phyloP scores from a whole-genome alignment of 2,329 filamentous ascomycete genomes.

The Venturia oleaginea region DNA sequence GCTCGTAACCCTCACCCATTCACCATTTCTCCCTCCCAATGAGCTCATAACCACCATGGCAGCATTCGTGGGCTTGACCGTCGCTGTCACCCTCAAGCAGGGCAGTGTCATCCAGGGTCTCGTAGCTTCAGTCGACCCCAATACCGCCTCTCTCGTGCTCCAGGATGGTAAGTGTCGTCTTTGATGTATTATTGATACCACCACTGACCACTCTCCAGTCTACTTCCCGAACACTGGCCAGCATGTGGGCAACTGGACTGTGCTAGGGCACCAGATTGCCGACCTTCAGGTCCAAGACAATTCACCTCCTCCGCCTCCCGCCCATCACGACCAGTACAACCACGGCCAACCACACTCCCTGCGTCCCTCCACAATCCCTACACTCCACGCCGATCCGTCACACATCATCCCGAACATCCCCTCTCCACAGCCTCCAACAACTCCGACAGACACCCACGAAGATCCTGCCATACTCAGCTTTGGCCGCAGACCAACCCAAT shows the following conservation, averaged over 20 bases:
- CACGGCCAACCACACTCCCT: slow-evolving; percentile 15
- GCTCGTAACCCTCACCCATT: neutral
- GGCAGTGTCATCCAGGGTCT: slow-evolving; percentile 59
- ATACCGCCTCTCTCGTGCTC: slow-evolving; percentile 53
- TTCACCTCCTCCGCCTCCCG: slow-evolving; percentile 18
- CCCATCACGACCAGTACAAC: slow-evolving; percentile 9
- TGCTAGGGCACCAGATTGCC: slow-evolving; percentile 49
- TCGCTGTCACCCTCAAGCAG: slow-evolving; percentile 61
- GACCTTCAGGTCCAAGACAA: slow-evolving; percentile 46
- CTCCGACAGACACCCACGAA: slow-evolving; percentile 46
- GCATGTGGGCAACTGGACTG: slow-evolving; percentile 42
- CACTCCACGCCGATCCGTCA: neutral
- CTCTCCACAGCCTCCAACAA: slow-evolving; percentile 20
- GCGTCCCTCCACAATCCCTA: slow-evolving; percentile 12
- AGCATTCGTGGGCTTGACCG: slow-evolving; percentile 66
- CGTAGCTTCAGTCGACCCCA: slow-evolving; percentile 60
- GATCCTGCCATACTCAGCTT: slow-evolving; percentile 78
- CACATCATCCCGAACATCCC: neutral
- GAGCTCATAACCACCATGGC: slow-evolving; percentile 42
- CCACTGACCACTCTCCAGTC: slow-evolving; percentile 33
- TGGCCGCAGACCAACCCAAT: slow-evolving; percentile 28
- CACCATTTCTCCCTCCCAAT: neutral
- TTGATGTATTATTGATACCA: neutral
- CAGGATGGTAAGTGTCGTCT: slow-evolving; percentile 52
- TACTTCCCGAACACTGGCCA: slow-evolving; percentile 47